Evolutionary conservation across 2,329 filamentous ascomycete species (phyloP).

Genomic region (Neonectria neomacrospora): DNA sequence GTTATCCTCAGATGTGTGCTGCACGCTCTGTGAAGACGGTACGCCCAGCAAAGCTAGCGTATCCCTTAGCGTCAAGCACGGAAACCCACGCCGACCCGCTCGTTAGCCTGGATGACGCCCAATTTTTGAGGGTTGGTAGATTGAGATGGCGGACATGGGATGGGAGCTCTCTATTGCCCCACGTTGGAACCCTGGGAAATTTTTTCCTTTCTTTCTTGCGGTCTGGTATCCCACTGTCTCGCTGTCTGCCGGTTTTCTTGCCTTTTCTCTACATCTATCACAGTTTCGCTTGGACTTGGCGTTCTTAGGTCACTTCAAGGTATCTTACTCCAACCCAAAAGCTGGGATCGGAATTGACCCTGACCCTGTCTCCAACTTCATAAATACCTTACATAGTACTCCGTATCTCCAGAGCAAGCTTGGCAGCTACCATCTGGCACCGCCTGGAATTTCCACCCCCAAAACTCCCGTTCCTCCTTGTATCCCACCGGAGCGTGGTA

Average conservation of each 20-base stretch:
- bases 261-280: neutral
- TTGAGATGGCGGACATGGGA: conserved; percentile 31
- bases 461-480: neutral
- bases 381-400: conserved; percentile 10
- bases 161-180: conserved; percentile 26
- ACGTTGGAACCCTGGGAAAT: conserved; percentile 22
- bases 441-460: conserved; percentile 2
- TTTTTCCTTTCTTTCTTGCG: conserved; percentile 16
- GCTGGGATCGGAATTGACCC: conserved; percentile 28
- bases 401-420: conserved; percentile 21
- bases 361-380: conserved; percentile 30
- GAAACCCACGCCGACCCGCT: conserved; percentile 27
- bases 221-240: conserved; percentile 11
- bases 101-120: conserved; percentile 39
- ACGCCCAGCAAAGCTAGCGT: conserved; percentile 38
- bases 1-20: neutral
- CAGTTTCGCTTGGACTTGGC: neutral
- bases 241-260: neutral
- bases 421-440: conserved; percentile 3
- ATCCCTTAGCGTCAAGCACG: conserved; percentile 16
- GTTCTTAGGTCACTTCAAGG: too few relatives aligned
- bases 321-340: conserved; percentile 2
- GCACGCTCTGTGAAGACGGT: neutral
- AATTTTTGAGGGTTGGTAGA: conserved; percentile 31
- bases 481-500: conserved; percentile 21